Evolutionary conservation across 1,284 basidiomycete genomes (phyloP).

Genomic region (Exobasidium cylindrosporum): DNA sequence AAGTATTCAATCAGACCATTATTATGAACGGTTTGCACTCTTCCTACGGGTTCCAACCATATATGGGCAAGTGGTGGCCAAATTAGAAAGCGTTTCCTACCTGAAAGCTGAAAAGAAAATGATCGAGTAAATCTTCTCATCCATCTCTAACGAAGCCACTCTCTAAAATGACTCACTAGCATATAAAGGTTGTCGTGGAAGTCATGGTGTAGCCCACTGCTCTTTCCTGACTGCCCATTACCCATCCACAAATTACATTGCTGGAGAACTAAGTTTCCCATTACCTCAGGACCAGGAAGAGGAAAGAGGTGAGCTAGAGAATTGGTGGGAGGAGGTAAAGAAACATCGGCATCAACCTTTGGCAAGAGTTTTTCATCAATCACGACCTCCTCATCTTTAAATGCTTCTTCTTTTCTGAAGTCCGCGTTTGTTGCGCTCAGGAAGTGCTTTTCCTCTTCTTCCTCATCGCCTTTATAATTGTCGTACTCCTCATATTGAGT

Average conservation of each 20-base stretch:
- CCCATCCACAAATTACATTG: conserved; percentile 55
- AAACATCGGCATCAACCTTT: conserved; percentile 26
- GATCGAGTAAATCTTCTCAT: neutral
- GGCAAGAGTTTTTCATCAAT: conserved; percentile 1
- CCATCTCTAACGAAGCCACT: too few species aligned
- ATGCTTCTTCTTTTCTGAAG: neutral
- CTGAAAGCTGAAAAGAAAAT: conserved; percentile 28
- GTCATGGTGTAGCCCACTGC: conserved; percentile 51
- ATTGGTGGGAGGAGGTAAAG: conserved; percentile 47
- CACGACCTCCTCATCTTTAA: neutral
- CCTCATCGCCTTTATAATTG: conserved; percentile 10
- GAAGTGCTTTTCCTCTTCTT: neutral
- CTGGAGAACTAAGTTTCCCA: conserved; percentile 49
- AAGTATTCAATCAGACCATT: conserved; percentile 51
- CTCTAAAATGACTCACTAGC: conserved; percentile 25
- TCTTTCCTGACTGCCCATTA: conserved; percentile 35
- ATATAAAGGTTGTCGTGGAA: conserved; percentile 55
- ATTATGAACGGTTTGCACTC: conserved; percentile 31
- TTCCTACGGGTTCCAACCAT: conserved; percentile 39
- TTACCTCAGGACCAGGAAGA: conserved; percentile 32
- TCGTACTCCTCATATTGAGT: conserved; percentile 47
- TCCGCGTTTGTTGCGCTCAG: neutral
- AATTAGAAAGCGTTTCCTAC: conserved; percentile 51
- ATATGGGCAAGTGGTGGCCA: conserved; percentile 47
- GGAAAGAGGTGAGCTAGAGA: conserved; percentile 46